Percentiles rank a stretch among this genome's conserved stretches.
Conservation (phyloP, 495 filamentous ascomycete genomes). For the Lophium mytilinum region DNA sequence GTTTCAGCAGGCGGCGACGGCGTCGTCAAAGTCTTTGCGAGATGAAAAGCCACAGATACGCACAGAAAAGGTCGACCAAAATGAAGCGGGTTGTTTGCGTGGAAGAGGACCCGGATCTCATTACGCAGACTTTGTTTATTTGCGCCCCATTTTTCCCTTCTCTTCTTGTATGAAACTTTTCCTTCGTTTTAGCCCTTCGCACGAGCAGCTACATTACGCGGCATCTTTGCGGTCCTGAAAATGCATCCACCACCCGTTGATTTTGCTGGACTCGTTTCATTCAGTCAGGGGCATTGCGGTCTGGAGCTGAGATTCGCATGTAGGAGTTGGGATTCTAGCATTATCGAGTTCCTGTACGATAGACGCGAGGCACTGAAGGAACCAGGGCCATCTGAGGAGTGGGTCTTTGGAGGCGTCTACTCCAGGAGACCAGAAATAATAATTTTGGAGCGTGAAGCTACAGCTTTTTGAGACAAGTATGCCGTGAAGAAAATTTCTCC, state of each 20-base stretch:
- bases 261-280: not conserved
- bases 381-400: not conserved
- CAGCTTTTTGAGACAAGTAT: too few species aligned
- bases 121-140: not conserved
- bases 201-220: not conserved
- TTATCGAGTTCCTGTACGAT: not conserved
- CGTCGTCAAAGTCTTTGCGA: conserved; percentile 88
- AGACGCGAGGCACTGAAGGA: not conserved
- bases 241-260: not conserved
- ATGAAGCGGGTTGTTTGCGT: not conserved
- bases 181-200: conserved; percentile 6
- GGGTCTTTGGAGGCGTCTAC: not conserved
- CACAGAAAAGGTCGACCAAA: not conserved
- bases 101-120: not conserved
- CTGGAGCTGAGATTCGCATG: not conserved
- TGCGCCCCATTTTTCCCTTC: not conserved
- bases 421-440: not conserved
- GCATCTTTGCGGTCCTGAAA: too few species aligned
- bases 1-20: conserved; percentile 95
- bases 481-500: not conserved
- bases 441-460: not conserved
- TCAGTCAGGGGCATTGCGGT: not conserved
- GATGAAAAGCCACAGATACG: conserved; percentile 32
- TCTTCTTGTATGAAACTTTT: conserved; percentile 21
- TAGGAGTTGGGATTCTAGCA: not conserved